Evolutionary conservation across 1,139 yeast species (phyloP).

Genomic region (Suhomyces taliae): DNA sequence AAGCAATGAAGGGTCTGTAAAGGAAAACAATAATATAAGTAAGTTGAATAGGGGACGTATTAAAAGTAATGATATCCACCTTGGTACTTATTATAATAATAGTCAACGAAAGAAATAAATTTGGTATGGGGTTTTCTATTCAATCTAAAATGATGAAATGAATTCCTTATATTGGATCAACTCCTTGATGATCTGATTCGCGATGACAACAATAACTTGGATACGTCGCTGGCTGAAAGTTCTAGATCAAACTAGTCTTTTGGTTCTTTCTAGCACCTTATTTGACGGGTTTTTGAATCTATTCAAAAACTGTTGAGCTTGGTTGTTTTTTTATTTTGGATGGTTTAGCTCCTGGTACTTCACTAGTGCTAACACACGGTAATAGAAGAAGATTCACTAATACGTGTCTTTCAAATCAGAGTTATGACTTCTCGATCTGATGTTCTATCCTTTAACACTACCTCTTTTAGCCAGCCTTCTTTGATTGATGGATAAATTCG

Average conservation of each 20-base stretch:
- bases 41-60: no score
- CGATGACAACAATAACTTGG: background rate
- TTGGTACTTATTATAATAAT: no score
- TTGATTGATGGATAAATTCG: background rate
- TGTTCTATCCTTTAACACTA: slow-evolving; percentile 1
- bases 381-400: background rate
- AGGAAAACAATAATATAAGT: no score
- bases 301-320: background rate
- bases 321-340: background rate
- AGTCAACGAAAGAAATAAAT: background rate
- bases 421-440: slow-evolving; percentile 5
- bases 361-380: background rate
- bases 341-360: background rate
- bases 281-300: no score
- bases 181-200: background rate
- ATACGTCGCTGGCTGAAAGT: background rate
- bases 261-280: no score
- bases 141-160: background rate
- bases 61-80: background rate
- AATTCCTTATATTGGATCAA: background rate
- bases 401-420: slow-evolving; percentile 3
- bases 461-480: slow-evolving; percentile 9
- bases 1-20: no score
- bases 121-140: slow-evolving; percentile 2
- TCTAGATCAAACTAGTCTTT: background rate